phyloP scores from a whole-genome alignment of 371 early-diverging fungal species.

The Syncephalastrum racemosum region DNA sequence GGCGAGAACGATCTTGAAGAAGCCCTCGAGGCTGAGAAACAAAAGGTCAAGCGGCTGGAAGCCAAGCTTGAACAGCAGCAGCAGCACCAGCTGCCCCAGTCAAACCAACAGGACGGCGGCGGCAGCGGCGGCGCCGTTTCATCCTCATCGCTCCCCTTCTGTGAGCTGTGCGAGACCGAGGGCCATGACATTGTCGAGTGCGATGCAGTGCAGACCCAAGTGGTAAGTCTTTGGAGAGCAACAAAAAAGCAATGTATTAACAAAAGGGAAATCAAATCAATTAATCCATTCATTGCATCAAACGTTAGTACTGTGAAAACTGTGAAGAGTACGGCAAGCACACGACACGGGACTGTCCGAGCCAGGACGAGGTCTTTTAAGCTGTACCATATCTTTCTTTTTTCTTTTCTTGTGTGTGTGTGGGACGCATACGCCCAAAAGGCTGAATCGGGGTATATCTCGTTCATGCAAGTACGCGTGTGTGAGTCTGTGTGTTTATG shows the following conservation, averaged over 20 bases:
- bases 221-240: neutral
- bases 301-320: constrained; percentile 60
- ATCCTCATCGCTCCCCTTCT: constrained; percentile 23
- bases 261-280: neutral
- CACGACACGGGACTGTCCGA: constrained; percentile 66
- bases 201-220: constrained; percentile 11
- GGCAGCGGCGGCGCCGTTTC: constrained; percentile 2
- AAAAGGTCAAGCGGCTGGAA: constrained; percentile 8
- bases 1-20: constrained; percentile 70
- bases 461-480: too few relatives aligned
- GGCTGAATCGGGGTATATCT: too few relatives aligned
- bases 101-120: neutral
- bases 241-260: neutral
- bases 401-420: too few relatives aligned
- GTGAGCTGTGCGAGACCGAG: constrained; percentile 60
- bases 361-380: constrained; percentile 56
- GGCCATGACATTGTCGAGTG: constrained; percentile 62
- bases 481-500: neutral
- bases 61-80: constrained; percentile 5
- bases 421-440: too few relatives aligned
- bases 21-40: constrained; percentile 46
- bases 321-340: constrained; percentile 63
- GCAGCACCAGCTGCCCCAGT: neutral
- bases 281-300: neutral
- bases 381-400: neutral